A percentile compares a stretch with the other conserved stretches of the same genome.
Conservation (phyloP, 2,329 filamentous ascomycete species). For the Ophiostoma perfectum region DNA sequence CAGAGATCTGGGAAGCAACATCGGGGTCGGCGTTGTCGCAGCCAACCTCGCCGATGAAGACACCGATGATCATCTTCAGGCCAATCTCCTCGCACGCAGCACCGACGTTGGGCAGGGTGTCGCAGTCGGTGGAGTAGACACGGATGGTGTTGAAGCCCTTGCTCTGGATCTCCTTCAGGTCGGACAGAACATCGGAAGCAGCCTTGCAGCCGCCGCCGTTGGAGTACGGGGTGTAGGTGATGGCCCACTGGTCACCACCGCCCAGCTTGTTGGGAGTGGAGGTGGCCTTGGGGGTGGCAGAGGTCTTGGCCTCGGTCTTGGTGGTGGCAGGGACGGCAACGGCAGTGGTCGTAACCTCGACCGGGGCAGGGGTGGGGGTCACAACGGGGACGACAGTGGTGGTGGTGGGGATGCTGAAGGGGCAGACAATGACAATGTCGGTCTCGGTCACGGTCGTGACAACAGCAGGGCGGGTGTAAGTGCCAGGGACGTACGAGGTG, state of each 20-base stretch:
- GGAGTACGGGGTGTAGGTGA: constrained; percentile 75
- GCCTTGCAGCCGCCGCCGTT: constrained; percentile 59
- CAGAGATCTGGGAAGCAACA: constrained; percentile 66
- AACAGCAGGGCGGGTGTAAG: constrained; percentile 64
- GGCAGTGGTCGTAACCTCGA: constrained; percentile 27
- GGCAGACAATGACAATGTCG: constrained; percentile 64
- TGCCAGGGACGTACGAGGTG: constrained; percentile 60
- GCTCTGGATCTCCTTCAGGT: constrained; percentile 58
- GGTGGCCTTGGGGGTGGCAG: constrained; percentile 29
- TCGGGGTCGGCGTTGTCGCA: constrained; percentile 54
- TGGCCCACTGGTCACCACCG: constrained; percentile 58
- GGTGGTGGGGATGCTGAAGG: constrained; percentile 49
- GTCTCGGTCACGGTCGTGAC: constrained; percentile 65
- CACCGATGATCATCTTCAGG: constrained; percentile 76
- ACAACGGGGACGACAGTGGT: constrained; percentile 28
- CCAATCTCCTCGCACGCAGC: constrained; percentile 59
- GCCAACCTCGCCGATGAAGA: constrained; percentile 69
- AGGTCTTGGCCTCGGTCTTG: constrained; percentile 25
- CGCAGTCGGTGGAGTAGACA: constrained; percentile 89
- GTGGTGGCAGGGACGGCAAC: constrained; percentile 28
- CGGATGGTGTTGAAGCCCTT: constrained; percentile 68
- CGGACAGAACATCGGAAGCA: constrained; percentile 49
- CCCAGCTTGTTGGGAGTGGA: constrained; percentile 30
- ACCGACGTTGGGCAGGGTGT: constrained; percentile 70
- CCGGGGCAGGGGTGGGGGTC: constrained; percentile 20